Percentiles rank a stretch among this genome's conserved stretches.
phyloP scores from a whole-genome alignment of 352 stramenopile genomes.

The Lagenidium giganteum region DNA sequence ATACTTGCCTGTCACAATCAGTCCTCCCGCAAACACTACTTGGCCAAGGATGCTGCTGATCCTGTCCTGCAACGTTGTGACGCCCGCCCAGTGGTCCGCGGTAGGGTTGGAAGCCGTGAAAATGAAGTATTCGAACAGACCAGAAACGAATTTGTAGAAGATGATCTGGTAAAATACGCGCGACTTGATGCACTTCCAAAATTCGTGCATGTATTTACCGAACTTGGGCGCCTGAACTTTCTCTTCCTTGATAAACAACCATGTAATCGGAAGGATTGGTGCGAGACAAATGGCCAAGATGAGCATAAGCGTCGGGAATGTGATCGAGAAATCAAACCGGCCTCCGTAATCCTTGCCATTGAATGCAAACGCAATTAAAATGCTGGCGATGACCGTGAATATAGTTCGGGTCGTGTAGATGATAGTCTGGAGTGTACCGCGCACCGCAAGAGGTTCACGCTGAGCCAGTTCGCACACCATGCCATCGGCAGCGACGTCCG shows the following conservation, averaged over 20 bases:
- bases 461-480: conserved; percentile 28
- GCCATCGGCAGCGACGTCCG: conserved; percentile 69
- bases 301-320: conserved; percentile 25
- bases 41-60: conserved; percentile 4
- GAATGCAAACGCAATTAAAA: conserved; percentile 38
- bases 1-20: conserved; percentile 15
- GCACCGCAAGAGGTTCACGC: conserved; percentile 32
- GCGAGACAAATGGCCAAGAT: conserved; percentile 12
- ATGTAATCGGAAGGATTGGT: conserved; percentile 11
- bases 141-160: too few species aligned
- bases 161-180: conserved; percentile 4
- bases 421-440: conserved; percentile 30
- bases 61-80: neutral
- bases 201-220: conserved; percentile 5
- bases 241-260: conserved; percentile 10
- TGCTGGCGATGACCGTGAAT: conserved; percentile 24
- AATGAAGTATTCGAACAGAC: too few species aligned
- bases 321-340: conserved; percentile 42
- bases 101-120: neutral
- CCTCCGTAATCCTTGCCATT: conserved; percentile 57
- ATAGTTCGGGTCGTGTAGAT: conserved; percentile 41
- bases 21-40: neutral
- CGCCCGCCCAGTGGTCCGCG: conserved; percentile 4
- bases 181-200: conserved; percentile 2
- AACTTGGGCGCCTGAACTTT: conserved; percentile 3